Evolutionary conservation across 2,329 filamentous ascomycete genomes (phyloP), one percentile per base, ranked within the genome.

Genomic region (Pseudofabraea citricarpa): DNA sequence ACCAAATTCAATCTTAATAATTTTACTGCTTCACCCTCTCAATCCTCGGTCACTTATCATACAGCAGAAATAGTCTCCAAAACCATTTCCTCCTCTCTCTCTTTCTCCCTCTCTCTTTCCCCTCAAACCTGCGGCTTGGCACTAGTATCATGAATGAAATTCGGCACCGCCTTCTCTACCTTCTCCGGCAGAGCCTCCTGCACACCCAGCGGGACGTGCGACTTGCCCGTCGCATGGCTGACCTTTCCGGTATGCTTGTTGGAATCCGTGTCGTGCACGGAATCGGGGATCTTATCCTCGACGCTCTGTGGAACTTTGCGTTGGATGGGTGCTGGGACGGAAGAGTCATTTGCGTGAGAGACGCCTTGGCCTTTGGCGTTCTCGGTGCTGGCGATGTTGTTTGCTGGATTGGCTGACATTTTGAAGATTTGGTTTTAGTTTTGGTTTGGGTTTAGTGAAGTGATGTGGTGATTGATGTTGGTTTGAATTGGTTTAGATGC

Each of bases 201-300:
- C 15, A 40, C 7, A 15, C 15, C 27, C n/a, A 29, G n/a, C 6
- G 38, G 38, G 6, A 40, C 38, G 5, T 29, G 18, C 5, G 15
- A 19, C 6, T 40, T 24, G 24, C 38, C 38, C 6, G 38, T 40
- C 8, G 38, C 38, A 15, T 40, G 38, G 38, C 38, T 40, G 12
- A 40, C 38, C 15, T 40, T 40, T n/a, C 33, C 33, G 5, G 33
- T 36, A 4, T 36, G 16, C 10, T n/a, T 18, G 33, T 36, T 36
- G 8, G 33, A 36, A 16, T 19, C 33, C 6, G 33, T 36, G 13
- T 36, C 13, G 15, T 36, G 33, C 2, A 36, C 33, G 15, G 33
- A 16, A 21, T 36, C 33, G 16, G 33, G 33, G 7, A 36, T n/a
- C 20, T 36, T 19, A 20, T 36, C 33, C 20, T 36, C 33, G 13